Evolutionary conservation across 176 grass and related monocot genomes (phyloP).

Genomic region (sorghum (Sorghum bicolor)): DNA sequence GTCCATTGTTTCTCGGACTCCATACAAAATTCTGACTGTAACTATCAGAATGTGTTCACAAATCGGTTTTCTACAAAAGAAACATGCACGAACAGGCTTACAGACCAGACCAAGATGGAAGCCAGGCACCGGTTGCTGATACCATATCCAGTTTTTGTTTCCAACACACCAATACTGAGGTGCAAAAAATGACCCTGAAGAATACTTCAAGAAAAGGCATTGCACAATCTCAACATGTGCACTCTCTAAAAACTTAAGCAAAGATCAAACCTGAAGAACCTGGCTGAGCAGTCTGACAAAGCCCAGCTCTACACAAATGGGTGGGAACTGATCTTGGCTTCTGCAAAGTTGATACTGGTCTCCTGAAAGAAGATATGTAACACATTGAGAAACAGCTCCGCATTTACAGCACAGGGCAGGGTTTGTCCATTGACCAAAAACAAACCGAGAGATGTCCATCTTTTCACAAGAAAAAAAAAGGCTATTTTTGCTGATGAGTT

Average conservation of each 20-base stretch:
- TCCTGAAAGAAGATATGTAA: not conserved
- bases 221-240: not conserved
- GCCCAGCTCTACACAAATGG: too few species aligned
- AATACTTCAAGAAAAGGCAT: not conserved
- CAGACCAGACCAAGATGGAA: not conserved
- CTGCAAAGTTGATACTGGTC: not conserved
- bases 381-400: not conserved
- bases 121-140: not conserved
- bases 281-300: not conserved
- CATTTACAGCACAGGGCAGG: too few species aligned
- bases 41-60: too few species aligned
- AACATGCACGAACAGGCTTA: too few species aligned
- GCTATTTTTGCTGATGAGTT: constrained; percentile 38
- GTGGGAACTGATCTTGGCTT: too few species aligned
- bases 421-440: too few species aligned
- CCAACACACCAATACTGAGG: not conserved
- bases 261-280: not conserved
- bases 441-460: too few species aligned
- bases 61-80: too few species aligned
- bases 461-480: constrained; percentile 24
- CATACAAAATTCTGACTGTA: too few species aligned
- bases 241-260: not conserved
- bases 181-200: not conserved
- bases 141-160: not conserved
- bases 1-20: too few species aligned